Evolutionary conservation across 2,329 filamentous ascomycete genomes (phyloP).

Genomic region (Hypocrella siamensis): DNA sequence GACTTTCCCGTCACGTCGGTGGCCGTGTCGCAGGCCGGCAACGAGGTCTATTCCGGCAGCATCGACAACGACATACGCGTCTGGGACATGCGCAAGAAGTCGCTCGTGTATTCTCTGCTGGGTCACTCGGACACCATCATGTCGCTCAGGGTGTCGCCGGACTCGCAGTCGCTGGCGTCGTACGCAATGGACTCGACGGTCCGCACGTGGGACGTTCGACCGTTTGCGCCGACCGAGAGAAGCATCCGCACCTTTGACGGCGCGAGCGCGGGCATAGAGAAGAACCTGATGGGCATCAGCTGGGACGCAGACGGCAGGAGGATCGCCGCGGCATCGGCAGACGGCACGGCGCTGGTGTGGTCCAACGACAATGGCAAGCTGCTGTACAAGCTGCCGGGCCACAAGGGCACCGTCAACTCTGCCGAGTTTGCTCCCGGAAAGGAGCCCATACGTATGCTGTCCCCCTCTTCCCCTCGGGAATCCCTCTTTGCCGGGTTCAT

Average conservation of each 20-base stretch:
- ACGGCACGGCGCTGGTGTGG: constrained; percentile 86
- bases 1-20: constrained; percentile 87
- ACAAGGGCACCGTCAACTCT: constrained; percentile 90
- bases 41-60: constrained; percentile 85
- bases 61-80: constrained; percentile 97
- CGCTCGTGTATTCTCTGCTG: constrained; percentile 70
- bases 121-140: constrained; percentile 90
- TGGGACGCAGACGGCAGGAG: constrained; percentile 80
- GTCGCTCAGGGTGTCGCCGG: constrained; percentile 79
- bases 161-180: constrained; percentile 78
- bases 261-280: constrained; percentile 74
- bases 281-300: constrained; percentile 78
- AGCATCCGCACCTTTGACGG: constrained; percentile 83
- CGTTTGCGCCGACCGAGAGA: constrained; percentile 79
- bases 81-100: constrained; percentile 90
- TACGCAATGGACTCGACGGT: constrained; percentile 91
- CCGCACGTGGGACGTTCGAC: constrained; percentile 88
- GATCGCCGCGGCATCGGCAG: constrained; percentile 78
- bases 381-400: constrained; percentile 85
- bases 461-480: not conserved
- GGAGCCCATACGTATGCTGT: constrained; percentile 70
- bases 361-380: constrained; percentile 77
- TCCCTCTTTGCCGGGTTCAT: not conserved
- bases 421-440: constrained; percentile 76
- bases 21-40: constrained; percentile 82